Percentiles rank a stretch among this genome's conserved stretches.
phyloP scores from a whole-genome alignment of 176 grass and related monocot species.

The Oryza longistaminata region DNA sequence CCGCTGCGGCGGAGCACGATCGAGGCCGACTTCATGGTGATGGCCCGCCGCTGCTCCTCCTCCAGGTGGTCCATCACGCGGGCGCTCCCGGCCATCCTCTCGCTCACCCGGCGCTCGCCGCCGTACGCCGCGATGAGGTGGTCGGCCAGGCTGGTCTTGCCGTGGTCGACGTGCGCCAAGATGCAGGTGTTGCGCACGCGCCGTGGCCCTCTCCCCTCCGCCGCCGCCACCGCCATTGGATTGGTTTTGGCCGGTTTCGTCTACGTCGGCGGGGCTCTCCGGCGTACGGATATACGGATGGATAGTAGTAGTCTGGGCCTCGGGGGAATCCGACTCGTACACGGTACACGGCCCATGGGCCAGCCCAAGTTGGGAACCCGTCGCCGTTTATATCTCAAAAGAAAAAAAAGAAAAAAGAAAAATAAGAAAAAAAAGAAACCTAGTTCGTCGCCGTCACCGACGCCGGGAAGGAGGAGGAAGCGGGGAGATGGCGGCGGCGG shows the following conservation, averaged over 20 bases:
- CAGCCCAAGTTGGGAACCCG: not conserved
- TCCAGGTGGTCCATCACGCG: slow-evolving; percentile 84
- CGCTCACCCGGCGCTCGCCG: slow-evolving; percentile 63
- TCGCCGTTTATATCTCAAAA: too few relatives aligned
- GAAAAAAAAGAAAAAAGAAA: too few relatives aligned
- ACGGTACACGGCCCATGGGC: not conserved
- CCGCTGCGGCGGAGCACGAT: slow-evolving; percentile 33
- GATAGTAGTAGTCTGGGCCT: too few relatives aligned
- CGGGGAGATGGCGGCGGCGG: slow-evolving; percentile 25
- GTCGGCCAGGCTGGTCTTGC: slow-evolving; percentile 88
- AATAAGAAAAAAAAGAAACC: too few relatives aligned
- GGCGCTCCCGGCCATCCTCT: slow-evolving; percentile 64
- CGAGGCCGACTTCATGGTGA: slow-evolving; percentile 93
- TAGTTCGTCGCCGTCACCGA: not conserved
- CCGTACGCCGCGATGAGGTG: slow-evolving; percentile 78
- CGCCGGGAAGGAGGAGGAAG: not conserved
- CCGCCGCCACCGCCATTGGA: not conserved
- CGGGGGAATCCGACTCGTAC: too few relatives aligned
- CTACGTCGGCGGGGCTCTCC: too few relatives aligned
- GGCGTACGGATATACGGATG: too few relatives aligned
- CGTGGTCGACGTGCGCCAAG: slow-evolving; percentile 88
- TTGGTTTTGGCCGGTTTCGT: slow-evolving; percentile 5
- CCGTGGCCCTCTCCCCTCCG: slow-evolving; percentile 22
- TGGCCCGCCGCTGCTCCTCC: slow-evolving; percentile 81
- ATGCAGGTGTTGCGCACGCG: slow-evolving; percentile 84